Conservation (phyloP, 345 rosid genomes). For the Melaleuca quinquenervia region DNA sequence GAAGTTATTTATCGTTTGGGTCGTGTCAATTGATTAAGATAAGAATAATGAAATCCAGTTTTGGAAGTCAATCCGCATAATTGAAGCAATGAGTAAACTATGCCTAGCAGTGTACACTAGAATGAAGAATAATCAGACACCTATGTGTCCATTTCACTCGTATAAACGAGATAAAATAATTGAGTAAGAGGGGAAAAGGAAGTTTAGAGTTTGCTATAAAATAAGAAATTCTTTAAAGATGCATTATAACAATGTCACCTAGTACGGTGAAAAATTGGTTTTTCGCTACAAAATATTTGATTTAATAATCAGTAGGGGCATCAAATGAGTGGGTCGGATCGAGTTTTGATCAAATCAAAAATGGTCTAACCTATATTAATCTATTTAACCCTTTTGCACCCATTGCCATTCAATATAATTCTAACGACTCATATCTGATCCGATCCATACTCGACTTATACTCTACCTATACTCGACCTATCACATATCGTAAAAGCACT, state of each 20-base stretch:
- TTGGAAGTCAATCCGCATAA: neutral
- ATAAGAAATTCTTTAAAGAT: neutral
- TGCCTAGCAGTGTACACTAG: accelerated
- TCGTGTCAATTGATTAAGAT: neutral
- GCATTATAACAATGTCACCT: neutral
- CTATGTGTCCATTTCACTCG: neutral
- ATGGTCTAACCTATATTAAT: no score
- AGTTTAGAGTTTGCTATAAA: neutral
- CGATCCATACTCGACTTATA: no score
- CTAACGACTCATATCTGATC: no score
- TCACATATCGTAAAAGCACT: no score
- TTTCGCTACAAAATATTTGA: neutral
- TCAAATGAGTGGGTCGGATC: no score
- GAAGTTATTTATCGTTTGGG: neutral
- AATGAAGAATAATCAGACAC: neutral
- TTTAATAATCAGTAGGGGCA: neutral
- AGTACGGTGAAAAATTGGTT: neutral
- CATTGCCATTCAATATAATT: no score
- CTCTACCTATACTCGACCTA: no score
- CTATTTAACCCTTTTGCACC: no score
- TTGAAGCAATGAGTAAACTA: neutral
- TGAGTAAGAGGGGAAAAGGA: neutral
- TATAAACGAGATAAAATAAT: neutral
- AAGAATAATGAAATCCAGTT: neutral
- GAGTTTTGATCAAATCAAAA: no score